These are phyloP conservation scores for Curvularia eragrostidis DNA, from an alignment of 2,329 filamentous ascomycete genomes.

Conservation along the genomic window DNA sequence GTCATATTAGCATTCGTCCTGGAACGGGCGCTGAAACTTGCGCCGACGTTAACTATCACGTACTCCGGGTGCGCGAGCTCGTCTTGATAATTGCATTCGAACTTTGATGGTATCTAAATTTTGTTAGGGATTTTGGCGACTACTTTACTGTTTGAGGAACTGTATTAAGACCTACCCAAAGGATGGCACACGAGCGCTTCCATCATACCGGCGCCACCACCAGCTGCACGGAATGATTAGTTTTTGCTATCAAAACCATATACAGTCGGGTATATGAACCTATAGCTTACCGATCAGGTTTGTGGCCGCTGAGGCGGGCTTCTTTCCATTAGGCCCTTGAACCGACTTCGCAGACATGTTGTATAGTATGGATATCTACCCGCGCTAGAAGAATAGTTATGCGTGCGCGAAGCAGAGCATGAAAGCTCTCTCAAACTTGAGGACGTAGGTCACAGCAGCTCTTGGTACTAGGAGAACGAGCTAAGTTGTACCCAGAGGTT, in stretches of 20 bases:
- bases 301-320: slow-evolving; percentile 82
- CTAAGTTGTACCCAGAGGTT: not conserved
- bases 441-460: slow-evolving; percentile 4
- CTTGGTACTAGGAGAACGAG: not conserved
- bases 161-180: slow-evolving; percentile 66
- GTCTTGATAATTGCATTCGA: slow-evolving; percentile 95
- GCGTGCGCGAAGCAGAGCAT: not conserved
- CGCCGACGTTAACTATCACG: slow-evolving; percentile 38
- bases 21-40: not conserved
- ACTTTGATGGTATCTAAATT: slow-evolving; percentile 93
- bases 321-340: slow-evolving; percentile 68
- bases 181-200: slow-evolving; percentile 96
- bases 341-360: slow-evolving; percentile 67
- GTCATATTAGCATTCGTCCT: slow-evolving; percentile 15
- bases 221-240: slow-evolving; percentile 65
- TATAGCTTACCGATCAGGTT: slow-evolving; percentile 80
- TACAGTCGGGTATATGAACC: slow-evolving; percentile 4
- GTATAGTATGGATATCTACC: slow-evolving; percentile 5
- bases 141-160: not conserved
- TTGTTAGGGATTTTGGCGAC: slow-evolving; percentile 22
- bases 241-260: slow-evolving; percentile 2
- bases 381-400: slow-evolving; percentile 3
- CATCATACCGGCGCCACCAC: slow-evolving; percentile 98
- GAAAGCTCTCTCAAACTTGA: not conserved
- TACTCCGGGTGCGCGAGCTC: slow-evolving; percentile 81